Conservation (phyloP, 306 rosid species). For the Vigna unguiculata region DNA sequence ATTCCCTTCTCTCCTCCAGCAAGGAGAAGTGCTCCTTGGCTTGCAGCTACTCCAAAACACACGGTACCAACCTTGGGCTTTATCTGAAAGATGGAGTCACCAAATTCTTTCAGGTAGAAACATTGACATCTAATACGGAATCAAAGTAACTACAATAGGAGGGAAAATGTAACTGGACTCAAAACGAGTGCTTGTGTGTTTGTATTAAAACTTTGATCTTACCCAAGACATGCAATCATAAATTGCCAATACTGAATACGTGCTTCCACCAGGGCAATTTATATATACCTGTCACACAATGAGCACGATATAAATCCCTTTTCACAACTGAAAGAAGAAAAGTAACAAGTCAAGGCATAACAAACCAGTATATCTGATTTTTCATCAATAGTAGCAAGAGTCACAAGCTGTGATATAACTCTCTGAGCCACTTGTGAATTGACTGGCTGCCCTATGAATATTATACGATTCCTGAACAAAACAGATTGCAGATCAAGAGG, state of each 20-base stretch:
- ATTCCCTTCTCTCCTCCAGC: slow-evolving; percentile 99
- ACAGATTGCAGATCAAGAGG: slow-evolving; percentile 87
- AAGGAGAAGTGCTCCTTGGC: slow-evolving; percentile 98
- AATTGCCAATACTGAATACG: slow-evolving; percentile 88
- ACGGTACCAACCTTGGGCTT: slow-evolving; percentile 98
- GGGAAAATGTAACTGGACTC: slow-evolving; percentile 5
- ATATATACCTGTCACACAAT: slow-evolving; percentile 72
- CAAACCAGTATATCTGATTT: slow-evolving; percentile 87
- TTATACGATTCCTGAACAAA: slow-evolving; percentile 87
- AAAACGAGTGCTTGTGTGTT: not conserved
- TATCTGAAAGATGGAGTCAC: slow-evolving; percentile 62
- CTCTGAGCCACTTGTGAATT: slow-evolving; percentile 87
- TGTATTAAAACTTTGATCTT: slow-evolving; percentile 40
- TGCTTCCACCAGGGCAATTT: slow-evolving; percentile 98
- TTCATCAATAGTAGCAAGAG: slow-evolving; percentile 85
- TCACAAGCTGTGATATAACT: slow-evolving; percentile 95
- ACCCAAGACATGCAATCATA: slow-evolving; percentile 99
- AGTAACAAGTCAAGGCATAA: slow-evolving; percentile 32
- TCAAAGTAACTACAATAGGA: slow-evolving; percentile 36
- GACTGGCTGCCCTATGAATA: slow-evolving; percentile 92
- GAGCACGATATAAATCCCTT: slow-evolving; percentile 31
- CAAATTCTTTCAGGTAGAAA: slow-evolving; percentile 38
- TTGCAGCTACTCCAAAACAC: slow-evolving; percentile 95
- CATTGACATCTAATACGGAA: not conserved
- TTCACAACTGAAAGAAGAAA: not conserved